Percentiles rank a stretch among this genome's conserved stretches.
These are phyloP conservation scores for Penicillium silybi DNA, from an alignment of 495 filamentous ascomycete genomes.

Conservation along the genomic window DNA sequence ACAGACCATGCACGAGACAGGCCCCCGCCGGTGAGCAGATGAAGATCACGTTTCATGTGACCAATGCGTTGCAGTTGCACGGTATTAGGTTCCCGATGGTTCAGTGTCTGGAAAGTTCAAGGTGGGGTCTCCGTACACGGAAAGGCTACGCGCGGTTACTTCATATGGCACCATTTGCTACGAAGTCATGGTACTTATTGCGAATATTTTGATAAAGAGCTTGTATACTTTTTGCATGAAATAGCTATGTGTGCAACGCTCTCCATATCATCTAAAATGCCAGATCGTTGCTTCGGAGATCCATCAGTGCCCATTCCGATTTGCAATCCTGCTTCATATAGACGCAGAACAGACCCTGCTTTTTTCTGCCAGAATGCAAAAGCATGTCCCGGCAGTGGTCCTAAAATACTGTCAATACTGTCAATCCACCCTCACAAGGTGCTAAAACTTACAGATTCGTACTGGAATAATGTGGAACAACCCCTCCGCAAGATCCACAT, in stretches of 20 bases:
- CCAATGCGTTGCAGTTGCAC: not conserved
- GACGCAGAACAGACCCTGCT: not conserved
- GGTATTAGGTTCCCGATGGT: not conserved
- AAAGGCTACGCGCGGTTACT: too few relatives aligned
- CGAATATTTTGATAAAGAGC: too few relatives aligned
- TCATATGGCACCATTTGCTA: too few relatives aligned
- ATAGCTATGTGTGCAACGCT: not conserved
- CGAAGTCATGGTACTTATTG: too few relatives aligned
- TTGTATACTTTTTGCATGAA: not conserved
- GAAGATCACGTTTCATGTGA: not conserved
- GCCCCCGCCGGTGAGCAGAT: not conserved
- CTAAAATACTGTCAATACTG: not conserved
- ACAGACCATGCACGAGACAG: too few relatives aligned
- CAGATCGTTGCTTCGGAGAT: not conserved
- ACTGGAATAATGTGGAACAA: not conserved
- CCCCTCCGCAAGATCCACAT: not conserved
- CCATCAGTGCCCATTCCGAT: not conserved
- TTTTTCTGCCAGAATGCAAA: not conserved
- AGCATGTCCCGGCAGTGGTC: not conserved
- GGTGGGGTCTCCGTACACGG: not conserved
- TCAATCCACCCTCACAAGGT: not conserved
- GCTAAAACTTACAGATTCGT: not conserved
- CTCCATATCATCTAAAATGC: not conserved
- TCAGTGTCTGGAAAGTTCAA: not conserved
- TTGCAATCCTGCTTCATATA: not conserved